Evolutionary conservation across 2,329 filamentous ascomycete species (phyloP), one percentile per base, ranked within the genome.

Genomic region (Teratosphaeria epicoccoides): DNA sequence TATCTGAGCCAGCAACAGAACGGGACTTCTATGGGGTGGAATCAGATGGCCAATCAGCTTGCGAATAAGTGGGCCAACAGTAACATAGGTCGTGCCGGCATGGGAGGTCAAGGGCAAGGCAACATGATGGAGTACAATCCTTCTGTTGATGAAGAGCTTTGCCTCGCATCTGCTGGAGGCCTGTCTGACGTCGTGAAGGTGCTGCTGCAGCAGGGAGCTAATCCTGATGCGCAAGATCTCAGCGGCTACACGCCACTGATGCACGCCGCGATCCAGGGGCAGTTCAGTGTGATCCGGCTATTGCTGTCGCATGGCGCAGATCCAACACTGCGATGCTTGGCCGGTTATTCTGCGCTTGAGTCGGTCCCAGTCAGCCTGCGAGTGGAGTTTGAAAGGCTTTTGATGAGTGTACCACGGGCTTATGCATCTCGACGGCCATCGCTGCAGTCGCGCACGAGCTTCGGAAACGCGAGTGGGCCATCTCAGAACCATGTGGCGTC

Each of bases 161-260:
- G 28, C 28, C 74, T 90, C 55, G 87, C 86, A 1, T 87, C 83
- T 59, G 85, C 85, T 7, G 71, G 90, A 11, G 87, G 87, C 5
- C 78, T 88, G 59, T 79, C 83, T 56, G 80, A 85, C 46, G 84
- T 94, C 57, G 86, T 86, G 47, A 85, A 85, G 11, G 87, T 83
- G 25, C 76, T 94, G 24, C 73, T 94, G 20, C 85, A 83, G 9
- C 79, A 87, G 57, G 86, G 87, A n/a, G 87, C 87, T 20, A 84
- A 85, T 62, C 81, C 84, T 1, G 83, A 91, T 61, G 73, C 82
- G 33, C 79, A 82, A 51, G 88, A 95, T 65, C 84, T 82, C 56
- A 84, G 85, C 47, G 88, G 88, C 22, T 91, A 88, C 68, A 88
- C 87, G 4, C 82, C 88, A 12, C 77, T 94, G 71, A 87, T 94